Evolutionary conservation across 2,329 filamentous ascomycete genomes (phyloP), one percentile per base, ranked within the genome.

Genomic region (Xylaria polymorpha): DNA sequence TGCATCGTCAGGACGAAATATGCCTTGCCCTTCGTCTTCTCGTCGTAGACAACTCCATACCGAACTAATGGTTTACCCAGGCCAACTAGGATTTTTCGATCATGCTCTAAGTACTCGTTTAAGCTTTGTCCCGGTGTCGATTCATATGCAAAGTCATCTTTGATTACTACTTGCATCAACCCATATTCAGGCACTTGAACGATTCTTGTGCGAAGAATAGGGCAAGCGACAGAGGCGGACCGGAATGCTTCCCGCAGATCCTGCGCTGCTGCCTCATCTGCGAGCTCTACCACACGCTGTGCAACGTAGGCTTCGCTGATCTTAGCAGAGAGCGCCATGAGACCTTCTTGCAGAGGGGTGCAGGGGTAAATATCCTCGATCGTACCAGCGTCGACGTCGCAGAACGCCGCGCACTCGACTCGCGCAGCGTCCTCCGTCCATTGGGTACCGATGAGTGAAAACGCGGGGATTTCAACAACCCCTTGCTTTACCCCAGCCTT

Each of bases 1-100:
- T 88, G 86, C 78, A 87, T 84, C 0, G 85, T 85, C 69, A 86
- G 77, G n/a, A 88, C 82, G 69, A 88, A 86, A 71, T 82, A 79
- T 18, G 78, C 74, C 55, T 77, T 80, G 43, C 74, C 77, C 4
- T 75, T 76, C 7, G 73, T 50, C 37, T 68, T 70, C 3, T 73
- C 68, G 39, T 80, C 78, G 3, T 77, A 64, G 14, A 85, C 77
- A 15, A 86, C 74, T 4, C 81, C 83, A 61, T 83, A 86, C 9
- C 84, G 81, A 2, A 84, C 81, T 9, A 87, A 79, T 2, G 83
- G 79, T 63, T 77, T 82, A 8, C 84, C 84, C 0, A 85, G 79
- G n/a, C 81, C 80, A 75, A 85, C 83, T 0, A 77, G 62, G 15
- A 81, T 77, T 3, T 81, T 76, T 5, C 81, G 78, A 64, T 85